Percentiles rank a stretch among this genome's conserved stretches.
These are phyloP conservation scores for Seminavis robusta DNA, from an alignment of 108 stramenopile species.

Conservation along the genomic window DNA sequence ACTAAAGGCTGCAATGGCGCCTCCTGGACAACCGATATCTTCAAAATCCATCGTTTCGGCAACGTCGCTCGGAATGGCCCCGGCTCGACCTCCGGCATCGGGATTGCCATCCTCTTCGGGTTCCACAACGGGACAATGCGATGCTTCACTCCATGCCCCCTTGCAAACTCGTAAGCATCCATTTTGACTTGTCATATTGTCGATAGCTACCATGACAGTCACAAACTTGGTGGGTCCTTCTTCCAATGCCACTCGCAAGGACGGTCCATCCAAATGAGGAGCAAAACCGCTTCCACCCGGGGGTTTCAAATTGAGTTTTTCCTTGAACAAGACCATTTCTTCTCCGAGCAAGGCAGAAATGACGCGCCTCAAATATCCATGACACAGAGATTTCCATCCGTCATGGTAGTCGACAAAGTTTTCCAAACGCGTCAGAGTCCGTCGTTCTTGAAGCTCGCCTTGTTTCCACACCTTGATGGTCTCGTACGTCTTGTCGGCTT, in stretches of 20 bases:
- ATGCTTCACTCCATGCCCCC: conserved; percentile 41
- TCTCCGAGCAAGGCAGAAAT: conserved; percentile 36
- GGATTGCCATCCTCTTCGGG: conserved; percentile 49
- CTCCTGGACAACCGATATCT: conserved; percentile 40
- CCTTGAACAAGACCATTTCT: conserved; percentile 66
- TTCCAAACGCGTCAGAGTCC: conserved; percentile 49
- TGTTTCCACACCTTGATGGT: conserved; percentile 31
- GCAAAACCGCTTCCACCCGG: conserved; percentile 71
- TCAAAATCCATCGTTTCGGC: conserved; percentile 41
- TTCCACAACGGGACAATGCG: conserved; percentile 18
- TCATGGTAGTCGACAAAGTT: conserved; percentile 52
- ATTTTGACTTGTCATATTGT: conserved; percentile 54
- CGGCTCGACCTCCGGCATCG: conserved; percentile 60
- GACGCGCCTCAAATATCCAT: conserved; percentile 30
- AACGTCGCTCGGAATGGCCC: conserved; percentile 40
- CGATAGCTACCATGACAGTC: conserved; percentile 74
- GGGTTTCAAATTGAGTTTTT: conserved; percentile 76
- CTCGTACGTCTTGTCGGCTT: conserved; percentile 47
- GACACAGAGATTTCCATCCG: conserved; percentile 50
- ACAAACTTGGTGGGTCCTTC: conserved; percentile 43
- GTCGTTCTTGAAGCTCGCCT: conserved; percentile 28
- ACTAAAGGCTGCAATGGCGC: conserved; percentile 42
- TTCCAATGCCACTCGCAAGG: conserved; percentile 41
- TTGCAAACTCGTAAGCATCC: conserved; percentile 58
- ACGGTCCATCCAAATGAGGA: conserved; percentile 65